These are phyloP conservation scores for Spencermartinsiella europaea DNA, from an alignment of 805 yeast genomes.

Conservation along the genomic window DNA sequence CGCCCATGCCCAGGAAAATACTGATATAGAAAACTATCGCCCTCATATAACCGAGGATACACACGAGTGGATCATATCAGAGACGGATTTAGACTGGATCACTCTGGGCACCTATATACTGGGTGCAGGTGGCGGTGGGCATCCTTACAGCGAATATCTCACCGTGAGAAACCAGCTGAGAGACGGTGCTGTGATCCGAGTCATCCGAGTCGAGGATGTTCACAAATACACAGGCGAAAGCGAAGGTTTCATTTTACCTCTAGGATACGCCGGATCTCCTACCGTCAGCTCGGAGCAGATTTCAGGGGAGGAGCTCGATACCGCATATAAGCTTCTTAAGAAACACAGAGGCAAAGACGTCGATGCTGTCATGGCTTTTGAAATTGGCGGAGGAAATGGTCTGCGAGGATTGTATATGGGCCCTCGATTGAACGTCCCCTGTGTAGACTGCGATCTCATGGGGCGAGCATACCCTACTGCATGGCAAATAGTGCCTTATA, in stretches of 20 bases:
- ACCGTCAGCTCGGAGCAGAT: slow-evolving; percentile 41
- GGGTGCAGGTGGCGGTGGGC: slow-evolving; percentile 51
- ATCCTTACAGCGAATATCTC: slow-evolving; percentile 39
- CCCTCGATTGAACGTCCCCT: slow-evolving; percentile 15
- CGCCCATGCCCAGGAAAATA: not conserved
- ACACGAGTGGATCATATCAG: slow-evolving; percentile 38
- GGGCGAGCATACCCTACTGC: slow-evolving; percentile 45
- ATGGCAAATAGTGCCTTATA: slow-evolving; percentile 37
- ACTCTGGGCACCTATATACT: slow-evolving; percentile 44
- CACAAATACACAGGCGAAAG: slow-evolving; percentile 14
- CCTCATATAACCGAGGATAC: slow-evolving; percentile 27
- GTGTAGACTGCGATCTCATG: slow-evolving; percentile 40
- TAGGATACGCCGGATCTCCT: slow-evolving; percentile 44
- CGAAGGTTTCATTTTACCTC: slow-evolving; percentile 29
- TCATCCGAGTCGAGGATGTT: slow-evolving; percentile 36
- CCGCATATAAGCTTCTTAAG: slow-evolving; percentile 30
- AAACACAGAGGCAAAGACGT: slow-evolving; percentile 14
- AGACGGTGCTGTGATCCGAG: slow-evolving; percentile 33
- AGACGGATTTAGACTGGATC: slow-evolving; percentile 38
- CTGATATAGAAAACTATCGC: slow-evolving; percentile 16
- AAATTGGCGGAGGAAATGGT: slow-evolving; percentile 32
- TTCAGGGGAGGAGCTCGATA: slow-evolving; percentile 36
- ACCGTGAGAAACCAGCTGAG: slow-evolving; percentile 32
- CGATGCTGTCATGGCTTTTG: slow-evolving; percentile 20
- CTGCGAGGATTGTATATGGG: slow-evolving; percentile 17